A percentile compares a stretch with the other conserved stretches of the same genome.
Conservation (phyloP, 169 alveolate species). For the Neospora caninum region DNA sequence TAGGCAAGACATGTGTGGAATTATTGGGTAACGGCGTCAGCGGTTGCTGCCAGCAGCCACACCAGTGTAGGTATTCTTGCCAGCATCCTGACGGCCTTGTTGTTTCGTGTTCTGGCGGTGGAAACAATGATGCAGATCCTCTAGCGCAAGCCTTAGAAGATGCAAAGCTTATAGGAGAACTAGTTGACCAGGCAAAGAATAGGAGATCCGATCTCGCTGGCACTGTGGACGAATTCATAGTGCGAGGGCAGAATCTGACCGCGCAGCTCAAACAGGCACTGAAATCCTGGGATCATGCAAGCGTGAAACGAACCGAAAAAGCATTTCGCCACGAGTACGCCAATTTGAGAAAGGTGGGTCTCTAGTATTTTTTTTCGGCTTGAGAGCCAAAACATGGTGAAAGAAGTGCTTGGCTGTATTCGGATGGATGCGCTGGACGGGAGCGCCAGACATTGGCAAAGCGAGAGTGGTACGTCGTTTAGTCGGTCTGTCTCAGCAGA, state of each 20-base stretch:
- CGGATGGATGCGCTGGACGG: too few species aligned
- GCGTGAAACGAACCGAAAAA: neutral
- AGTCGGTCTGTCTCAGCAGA: too few species aligned
- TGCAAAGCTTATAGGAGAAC: neutral
- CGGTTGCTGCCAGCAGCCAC: too few species aligned
- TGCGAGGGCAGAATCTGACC: neutral
- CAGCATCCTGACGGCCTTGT: neutral
- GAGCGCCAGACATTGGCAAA: too few species aligned
- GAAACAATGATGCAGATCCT: neutral
- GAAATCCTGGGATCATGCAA: neutral
- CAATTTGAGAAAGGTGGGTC: neutral
- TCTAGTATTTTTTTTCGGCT: too few species aligned
- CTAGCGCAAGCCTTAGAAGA: conserved; percentile 14
- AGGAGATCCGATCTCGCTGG: neutral
- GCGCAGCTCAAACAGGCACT: neutral
- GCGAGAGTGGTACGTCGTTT: too few species aligned
- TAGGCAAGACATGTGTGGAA: too few species aligned
- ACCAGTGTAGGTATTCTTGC: neutral
- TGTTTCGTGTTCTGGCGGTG: neutral
- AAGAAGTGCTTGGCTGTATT: too few species aligned
- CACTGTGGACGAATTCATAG: neutral
- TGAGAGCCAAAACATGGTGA: neutral
- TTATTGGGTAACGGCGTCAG: too few species aligned
- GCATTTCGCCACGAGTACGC: neutral
- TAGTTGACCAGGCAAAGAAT: conserved; percentile 12